These are phyloP conservation scores for Clavispora fructus DNA, from an alignment of 805 yeast genomes.

Conservation along the genomic window DNA sequence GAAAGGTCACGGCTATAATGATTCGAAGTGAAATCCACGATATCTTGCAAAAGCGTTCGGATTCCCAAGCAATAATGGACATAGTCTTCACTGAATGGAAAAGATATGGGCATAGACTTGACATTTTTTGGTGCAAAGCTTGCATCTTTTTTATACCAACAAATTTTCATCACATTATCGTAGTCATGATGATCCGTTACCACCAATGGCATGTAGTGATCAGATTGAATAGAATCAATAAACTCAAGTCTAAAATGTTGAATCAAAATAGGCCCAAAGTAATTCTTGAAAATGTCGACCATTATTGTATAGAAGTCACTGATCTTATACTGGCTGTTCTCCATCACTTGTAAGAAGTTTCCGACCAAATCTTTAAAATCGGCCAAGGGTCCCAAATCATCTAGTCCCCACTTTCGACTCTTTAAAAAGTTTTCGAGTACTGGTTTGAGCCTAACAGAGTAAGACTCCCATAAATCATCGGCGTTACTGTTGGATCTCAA, in stretches of 20 bases:
- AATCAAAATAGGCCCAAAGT: constrained; percentile 53
- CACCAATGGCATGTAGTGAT: constrained; percentile 84
- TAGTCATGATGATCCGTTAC: constrained; percentile 57
- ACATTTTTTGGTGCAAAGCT: constrained; percentile 37
- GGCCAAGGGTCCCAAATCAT: constrained; percentile 40
- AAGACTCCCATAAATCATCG: constrained; percentile 71
- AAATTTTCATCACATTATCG: constrained; percentile 54
- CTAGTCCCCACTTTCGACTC: constrained; percentile 26
- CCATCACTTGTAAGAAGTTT: constrained; percentile 68
- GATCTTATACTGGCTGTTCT: constrained; percentile 59
- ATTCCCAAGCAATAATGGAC: constrained; percentile 80
- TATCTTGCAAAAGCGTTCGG: constrained; percentile 57
- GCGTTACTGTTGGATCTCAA: constrained; percentile 59
- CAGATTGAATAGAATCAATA: constrained; percentile 58
- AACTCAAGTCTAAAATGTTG: constrained; percentile 58
- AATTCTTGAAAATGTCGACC: constrained; percentile 49
- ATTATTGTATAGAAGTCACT: constrained; percentile 58
- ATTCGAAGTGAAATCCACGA: constrained; percentile 59
- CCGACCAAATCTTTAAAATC: constrained; percentile 63
- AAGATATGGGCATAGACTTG: constrained; percentile 54
- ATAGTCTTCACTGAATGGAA: constrained; percentile 83
- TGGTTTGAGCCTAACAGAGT: constrained; percentile 54
- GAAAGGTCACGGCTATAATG: constrained; percentile 61
- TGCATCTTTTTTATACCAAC: constrained; percentile 63
- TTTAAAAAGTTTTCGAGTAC: constrained; percentile 46